Percentiles rank a stretch among this genome's conserved stretches.
These are phyloP conservation scores for Avena eriantha DNA, from an alignment of 176 grass and related monocot species.

Conservation along the genomic window DNA sequence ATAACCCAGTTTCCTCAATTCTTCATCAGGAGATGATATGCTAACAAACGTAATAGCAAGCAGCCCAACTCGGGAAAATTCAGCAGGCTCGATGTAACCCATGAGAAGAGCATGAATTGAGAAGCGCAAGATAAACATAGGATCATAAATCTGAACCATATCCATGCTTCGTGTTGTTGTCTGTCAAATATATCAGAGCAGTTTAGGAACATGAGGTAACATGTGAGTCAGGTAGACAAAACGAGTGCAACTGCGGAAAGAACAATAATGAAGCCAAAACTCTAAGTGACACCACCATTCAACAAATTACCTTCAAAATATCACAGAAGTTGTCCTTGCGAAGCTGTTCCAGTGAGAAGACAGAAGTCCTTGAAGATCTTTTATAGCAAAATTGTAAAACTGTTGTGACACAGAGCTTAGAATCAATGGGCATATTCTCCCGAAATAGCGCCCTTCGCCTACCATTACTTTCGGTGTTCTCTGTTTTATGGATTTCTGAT, in stretches of 20 bases:
- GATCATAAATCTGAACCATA: conserved; percentile 66
- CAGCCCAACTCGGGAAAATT: conserved; percentile 83
- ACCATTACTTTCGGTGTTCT: conserved; percentile 58
- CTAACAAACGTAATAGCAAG: conserved; percentile 86
- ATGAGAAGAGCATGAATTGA: conserved; percentile 82
- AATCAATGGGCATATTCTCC: conserved; percentile 94
- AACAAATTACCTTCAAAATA: conserved; percentile 62
- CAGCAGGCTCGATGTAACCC: conserved; percentile 79
- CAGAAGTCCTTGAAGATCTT: conserved; percentile 58
- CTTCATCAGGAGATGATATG: conserved; percentile 82
- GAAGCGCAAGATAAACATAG: conserved; percentile 75
- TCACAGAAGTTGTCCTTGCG: conserved; percentile 50
- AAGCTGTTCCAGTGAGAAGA: conserved; percentile 73
- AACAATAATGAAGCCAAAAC: conserved; percentile 35
- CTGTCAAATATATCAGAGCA: conserved; percentile 50
- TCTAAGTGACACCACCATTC: conserved; percentile 23
- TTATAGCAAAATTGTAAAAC: conserved; percentile 78
- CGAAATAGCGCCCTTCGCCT: conserved; percentile 69
- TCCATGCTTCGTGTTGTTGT: conserved; percentile 43
- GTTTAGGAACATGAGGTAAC: conserved; percentile 18
- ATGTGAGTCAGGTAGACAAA: background rate
- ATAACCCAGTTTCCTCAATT: conserved; percentile 82
- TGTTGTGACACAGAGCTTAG: conserved; percentile 69
- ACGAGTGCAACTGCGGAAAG: background rate
- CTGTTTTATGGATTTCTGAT: conserved; percentile 43